Conservation (phyloP, 352 stramenopile species). For the Pythium oligandrum region DNA sequence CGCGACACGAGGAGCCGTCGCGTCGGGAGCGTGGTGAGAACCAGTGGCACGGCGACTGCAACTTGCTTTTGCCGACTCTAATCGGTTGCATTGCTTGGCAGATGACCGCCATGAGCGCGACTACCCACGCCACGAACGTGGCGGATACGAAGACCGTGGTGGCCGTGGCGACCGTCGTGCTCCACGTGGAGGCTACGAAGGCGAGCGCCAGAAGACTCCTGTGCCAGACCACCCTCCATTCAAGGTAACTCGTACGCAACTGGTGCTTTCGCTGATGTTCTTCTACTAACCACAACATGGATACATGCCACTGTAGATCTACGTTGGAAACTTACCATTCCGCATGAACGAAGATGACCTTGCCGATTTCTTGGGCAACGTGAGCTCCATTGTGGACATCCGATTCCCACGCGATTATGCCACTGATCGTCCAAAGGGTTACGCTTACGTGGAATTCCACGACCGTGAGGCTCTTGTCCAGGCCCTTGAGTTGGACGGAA, state of each 20-base stretch:
- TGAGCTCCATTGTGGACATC: slow-evolving; percentile 59
- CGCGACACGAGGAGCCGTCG: slow-evolving; percentile 5
- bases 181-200: slow-evolving; percentile 15
- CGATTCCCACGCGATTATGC: slow-evolving; percentile 62
- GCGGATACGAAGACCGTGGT: slow-evolving; percentile 22
- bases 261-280: neutral
- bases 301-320: slow-evolving; percentile 32
- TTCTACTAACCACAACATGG: neutral
- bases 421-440: slow-evolving; percentile 68
- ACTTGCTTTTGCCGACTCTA: neutral
- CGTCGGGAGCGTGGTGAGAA: too few species aligned
- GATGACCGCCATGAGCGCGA: slow-evolving; percentile 25
- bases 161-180: slow-evolving; percentile 14
- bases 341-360: slow-evolving; percentile 62
- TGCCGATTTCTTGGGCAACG: slow-evolving; percentile 52
- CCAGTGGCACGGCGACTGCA: slow-evolving; percentile 14
- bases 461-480: slow-evolving; percentile 58
- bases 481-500: slow-evolving; percentile 58
- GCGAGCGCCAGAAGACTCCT: slow-evolving; percentile 61
- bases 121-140: slow-evolving; percentile 20
- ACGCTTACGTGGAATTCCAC: slow-evolving; percentile 83
- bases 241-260: slow-evolving; percentile 38
- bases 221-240: slow-evolving; percentile 71
- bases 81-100: slow-evolving; percentile 1
- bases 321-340: slow-evolving; percentile 81